phyloP scores from a whole-genome alignment of 768 basidiomycete species.

The Pisolithus sp. region DNA sequence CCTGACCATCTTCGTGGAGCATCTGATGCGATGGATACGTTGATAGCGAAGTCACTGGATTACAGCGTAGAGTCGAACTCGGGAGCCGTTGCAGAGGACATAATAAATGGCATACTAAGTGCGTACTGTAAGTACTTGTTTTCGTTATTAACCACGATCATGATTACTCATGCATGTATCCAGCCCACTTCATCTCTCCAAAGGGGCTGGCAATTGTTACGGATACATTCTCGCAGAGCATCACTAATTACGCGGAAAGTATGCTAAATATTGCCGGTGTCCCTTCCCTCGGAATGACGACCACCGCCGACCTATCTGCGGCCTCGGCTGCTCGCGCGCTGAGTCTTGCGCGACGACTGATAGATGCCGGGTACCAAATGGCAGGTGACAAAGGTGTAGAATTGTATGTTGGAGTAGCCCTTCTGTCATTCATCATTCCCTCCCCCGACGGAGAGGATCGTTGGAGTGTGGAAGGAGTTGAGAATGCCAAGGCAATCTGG shows the following conservation, averaged over 20 bases:
- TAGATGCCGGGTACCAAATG: constrained; percentile 16
- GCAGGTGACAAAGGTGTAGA: constrained; percentile 13
- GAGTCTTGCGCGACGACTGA: constrained; percentile 10
- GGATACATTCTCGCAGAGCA: constrained; percentile 10
- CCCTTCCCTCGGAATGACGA: constrained; percentile 1
- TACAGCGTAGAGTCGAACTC: neutral
- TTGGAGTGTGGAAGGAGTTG: constrained; percentile 1
- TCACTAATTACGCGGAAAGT: constrained; percentile 11
- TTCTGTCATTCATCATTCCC: constrained; percentile 17
- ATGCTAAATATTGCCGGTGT: constrained; percentile 10
- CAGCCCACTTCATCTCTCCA: constrained; percentile 19
- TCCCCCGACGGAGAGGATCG: constrained; percentile 4
- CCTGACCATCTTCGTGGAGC: constrained; percentile 42
- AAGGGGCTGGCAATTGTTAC: constrained; percentile 12
- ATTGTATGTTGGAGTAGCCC: constrained; percentile 16
- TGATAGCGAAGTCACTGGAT: constrained; percentile 25
- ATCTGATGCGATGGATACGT: constrained; percentile 38
- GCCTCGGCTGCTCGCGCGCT: constrained; percentile 2
- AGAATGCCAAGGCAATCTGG: constrained; percentile 24
- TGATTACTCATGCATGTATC: neutral
- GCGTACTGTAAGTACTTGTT: constrained; percentile 10
- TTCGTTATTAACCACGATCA: neutral
- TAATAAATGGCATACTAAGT: constrained; percentile 8
- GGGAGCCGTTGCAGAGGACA: neutral
- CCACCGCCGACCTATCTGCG: neutral